These are phyloP conservation scores for Puccinia polysora DNA, from an alignment of 1,284 basidiomycete species.

Conservation along the genomic window DNA sequence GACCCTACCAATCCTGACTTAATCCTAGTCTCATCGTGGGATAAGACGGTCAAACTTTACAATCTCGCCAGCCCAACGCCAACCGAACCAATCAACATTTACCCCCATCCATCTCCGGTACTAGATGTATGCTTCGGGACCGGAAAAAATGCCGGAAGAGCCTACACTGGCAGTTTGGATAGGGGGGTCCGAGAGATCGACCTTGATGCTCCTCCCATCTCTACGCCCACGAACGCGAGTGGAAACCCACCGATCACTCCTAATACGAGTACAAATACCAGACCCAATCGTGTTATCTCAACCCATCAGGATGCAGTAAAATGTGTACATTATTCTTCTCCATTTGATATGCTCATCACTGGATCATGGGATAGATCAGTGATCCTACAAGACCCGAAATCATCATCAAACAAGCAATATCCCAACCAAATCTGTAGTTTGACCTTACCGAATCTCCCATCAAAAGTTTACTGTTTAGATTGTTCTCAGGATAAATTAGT, in stretches of 20 bases:
- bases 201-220: conserved; percentile 7
- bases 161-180: conserved; percentile 37
- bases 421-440: conserved; percentile 58
- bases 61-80: conserved; percentile 8
- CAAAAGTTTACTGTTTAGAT: conserved; percentile 78
- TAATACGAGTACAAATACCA: background rate
- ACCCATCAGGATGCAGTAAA: conserved; percentile 41
- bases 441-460: conserved; percentile 66
- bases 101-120: conserved; percentile 35
- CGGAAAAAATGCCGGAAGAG: conserved; percentile 30
- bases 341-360: conserved; percentile 60
- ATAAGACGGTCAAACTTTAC: conserved; percentile 35
- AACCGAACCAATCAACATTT: conserved; percentile 15
- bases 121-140: conserved; percentile 36
- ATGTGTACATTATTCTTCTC: conserved; percentile 36
- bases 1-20: conserved; percentile 35
- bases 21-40: conserved; percentile 40
- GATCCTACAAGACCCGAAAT: conserved; percentile 76
- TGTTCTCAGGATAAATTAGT: conserved; percentile 69
- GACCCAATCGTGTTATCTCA: conserved; percentile 39
- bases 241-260: background rate
- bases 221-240: background rate
- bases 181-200: conserved; percentile 42
- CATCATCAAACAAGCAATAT: conserved; percentile 26
- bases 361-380: conserved; percentile 86